Base-by-base conservation (phyloP, 73 alveolate genomes). In the Paramecium primaurelia region DNA sequence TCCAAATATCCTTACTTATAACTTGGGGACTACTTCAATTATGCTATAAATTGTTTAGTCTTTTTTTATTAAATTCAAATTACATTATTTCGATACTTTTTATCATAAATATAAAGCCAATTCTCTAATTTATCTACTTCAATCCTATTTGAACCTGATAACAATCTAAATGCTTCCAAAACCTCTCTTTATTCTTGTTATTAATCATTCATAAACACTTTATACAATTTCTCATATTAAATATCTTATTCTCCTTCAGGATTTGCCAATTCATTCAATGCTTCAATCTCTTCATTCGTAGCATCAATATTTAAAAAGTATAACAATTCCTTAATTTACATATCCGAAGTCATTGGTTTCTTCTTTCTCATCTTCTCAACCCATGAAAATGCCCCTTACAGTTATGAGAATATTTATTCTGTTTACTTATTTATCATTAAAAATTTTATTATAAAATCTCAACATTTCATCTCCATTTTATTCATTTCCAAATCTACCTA, bases 331-430 rank as follows among this genome's bases (percentile, higher is more conserved):
- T 42, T 75, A 16, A 75, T 75, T 42, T 75, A 18, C 20, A 12
- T 18, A 75, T 75, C 38, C 8, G 88, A 38, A 75, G 20, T 75
- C 88, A 75, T 75, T 36, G 68, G 58, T 28, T 75, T 75, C 60
- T 75, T 75, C 59, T 75, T 38, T 34, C 60, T 30, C 88, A 38
- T 36, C 34, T 75, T 75, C 30, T 75, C 88, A 42, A 75, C 60
- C 88, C 88, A 75, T 36, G 88, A 38, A 75, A 38, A 75, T 4
- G 88, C 88, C 3, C 88, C 88, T 75, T 75, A 18, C 36, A 75
- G 25, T 75, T 75, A 42, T 8, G 88, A 75, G 30, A 38, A 75
- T 75, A 75, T 38, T 38, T 75, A 38, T 38, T 75, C 68, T 75
- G 88, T 38, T 75, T 75, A 75, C 59, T 38, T 75, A 38, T 38